Evolutionary conservation across 164 flowering plant species (phyloP), one percentile per base, ranked within the genome.

Genomic region (Umbellularia californica): DNA sequence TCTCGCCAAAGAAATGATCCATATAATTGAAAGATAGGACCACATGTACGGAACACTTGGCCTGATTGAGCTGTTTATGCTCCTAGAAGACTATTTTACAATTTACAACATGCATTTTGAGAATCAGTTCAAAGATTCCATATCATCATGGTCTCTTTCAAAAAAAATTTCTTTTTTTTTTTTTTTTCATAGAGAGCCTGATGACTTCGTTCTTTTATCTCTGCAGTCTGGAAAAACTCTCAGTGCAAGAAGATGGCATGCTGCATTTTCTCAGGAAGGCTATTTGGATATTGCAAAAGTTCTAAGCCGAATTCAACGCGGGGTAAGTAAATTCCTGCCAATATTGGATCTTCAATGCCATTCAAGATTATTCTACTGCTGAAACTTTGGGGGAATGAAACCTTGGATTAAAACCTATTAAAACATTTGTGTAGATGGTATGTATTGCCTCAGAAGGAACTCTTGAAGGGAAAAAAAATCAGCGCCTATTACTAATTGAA

Each of bases 231-330:
- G 98, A 50, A 91, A 85, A 83, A 95, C 97, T 65, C 91, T 95
- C 51, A 90, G 98, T 77, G 87, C 81, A 69, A 91, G 97, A 79
- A 90, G 88, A 81, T 95, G 98, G 97, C 78, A 85, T 68, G 87
- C 95, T 51, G 88, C 94, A 68, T 92, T 95, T 73, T 80, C 90
- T 64, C 75, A 79, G 65, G 95, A 95, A 73, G 98, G 98, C 72
- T 89, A 81, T 67, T 79, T 95, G 83, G 97, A 95, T 82, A 89
- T 95, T 24, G 92, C 87, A 13, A 90, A 87, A 85, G 94, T 89
- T 62, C 91, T 95, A 41, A 82, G 88, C 47, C 87, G 98, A 64
- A 92, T 92, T 76, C 97, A 92, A 69, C 84, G 93, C 50, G 98
- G 98, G 90, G 98, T 95, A 87, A 41, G 47, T 41, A 41, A 41